Base-by-base conservation (phyloP, 371 early-diverging fungal species). In the Lichtheimia hyalospora region DNA sequence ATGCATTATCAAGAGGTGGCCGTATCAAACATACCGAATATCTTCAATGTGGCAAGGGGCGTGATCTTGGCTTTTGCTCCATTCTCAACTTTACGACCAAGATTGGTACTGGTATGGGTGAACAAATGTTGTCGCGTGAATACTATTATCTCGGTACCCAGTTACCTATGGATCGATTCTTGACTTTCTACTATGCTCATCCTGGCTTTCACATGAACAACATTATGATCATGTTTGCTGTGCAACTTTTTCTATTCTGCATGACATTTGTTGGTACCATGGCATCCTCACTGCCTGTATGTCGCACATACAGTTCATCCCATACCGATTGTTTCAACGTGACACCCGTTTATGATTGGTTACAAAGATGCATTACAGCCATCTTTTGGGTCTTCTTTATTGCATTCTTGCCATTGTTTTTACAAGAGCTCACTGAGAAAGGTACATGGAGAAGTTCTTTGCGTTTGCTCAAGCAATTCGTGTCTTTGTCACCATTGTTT, bases 121-220 rank as follows among this genome's bases (percentile, higher is more conserved):
- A 95, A 71, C 94, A 95, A 69, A 84, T 93, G 73, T 68, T 94
- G 34, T 92, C 93, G 14, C 85, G 96, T 25, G 96, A 94, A 66
- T 88, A 93, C 69, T 94, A 94, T 71, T 91, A 91, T 73, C 69
- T 95, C 18, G 92, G 94, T 34, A 89, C 92, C 15, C 89, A 88
- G 57, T 75, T 94, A 24, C 91, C 93, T 0, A 66, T 93, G 15
- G 93, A 93, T 63, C 79, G 94, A 4, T 88, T 94, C 73, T 71
- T 95, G 64, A 93, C 94, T 4, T 93, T 94, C 65, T 93, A 85
- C 70, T 93, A 91, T 64, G 92, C 91, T 5, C 92, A 92, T 61
- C 90, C 93, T 16, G 95, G 94, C 10, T 95, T 93, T 77, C 94
- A 94, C 65, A 81, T 94, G 71, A 96, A 94, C 82, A 94, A 95